phyloP scores from a whole-genome alignment of 176 grass and related monocot genomes.

The Oryza longistaminata region DNA sequence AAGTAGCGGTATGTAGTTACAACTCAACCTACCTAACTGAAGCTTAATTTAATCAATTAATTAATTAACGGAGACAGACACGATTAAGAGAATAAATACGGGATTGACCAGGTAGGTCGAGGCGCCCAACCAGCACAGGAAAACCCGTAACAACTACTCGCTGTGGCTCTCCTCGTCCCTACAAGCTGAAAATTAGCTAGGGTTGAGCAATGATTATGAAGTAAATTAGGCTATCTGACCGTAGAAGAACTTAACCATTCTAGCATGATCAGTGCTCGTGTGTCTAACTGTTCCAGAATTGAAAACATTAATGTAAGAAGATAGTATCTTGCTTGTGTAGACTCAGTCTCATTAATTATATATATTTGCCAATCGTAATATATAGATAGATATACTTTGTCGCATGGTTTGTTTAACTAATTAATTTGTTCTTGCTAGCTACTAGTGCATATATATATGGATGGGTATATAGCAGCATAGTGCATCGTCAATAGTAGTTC shows the following conservation, averaged over 20 bases:
- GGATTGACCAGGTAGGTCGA: constrained; percentile 45
- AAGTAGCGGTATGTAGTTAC: constrained; percentile 21
- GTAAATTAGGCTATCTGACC: constrained; percentile 5
- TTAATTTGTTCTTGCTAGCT: background rate
- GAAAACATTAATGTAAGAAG: background rate
- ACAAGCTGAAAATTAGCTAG: constrained; percentile 10
- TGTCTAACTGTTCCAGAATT: background rate
- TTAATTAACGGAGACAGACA: background rate
- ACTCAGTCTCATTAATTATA: background rate
- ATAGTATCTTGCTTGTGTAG: background rate
- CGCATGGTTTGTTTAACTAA: background rate
- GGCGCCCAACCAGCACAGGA: constrained; percentile 53
- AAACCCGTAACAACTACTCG: constrained; percentile 41
- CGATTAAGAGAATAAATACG: constrained; percentile 19
- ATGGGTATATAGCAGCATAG: background rate
- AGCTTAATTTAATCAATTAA: background rate
- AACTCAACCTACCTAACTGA: constrained; percentile 34
- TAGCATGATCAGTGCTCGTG: background rate
- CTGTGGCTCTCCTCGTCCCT: constrained; percentile 20
- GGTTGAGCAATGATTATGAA: background rate
- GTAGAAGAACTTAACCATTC: background rate
- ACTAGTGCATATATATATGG: background rate
- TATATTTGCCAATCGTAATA: background rate
- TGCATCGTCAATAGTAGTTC: background rate
- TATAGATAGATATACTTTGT: background rate